Base-by-base conservation (phyloP, 2,329 filamentous ascomycete species). In the Penicillium corylophilum region DNA sequence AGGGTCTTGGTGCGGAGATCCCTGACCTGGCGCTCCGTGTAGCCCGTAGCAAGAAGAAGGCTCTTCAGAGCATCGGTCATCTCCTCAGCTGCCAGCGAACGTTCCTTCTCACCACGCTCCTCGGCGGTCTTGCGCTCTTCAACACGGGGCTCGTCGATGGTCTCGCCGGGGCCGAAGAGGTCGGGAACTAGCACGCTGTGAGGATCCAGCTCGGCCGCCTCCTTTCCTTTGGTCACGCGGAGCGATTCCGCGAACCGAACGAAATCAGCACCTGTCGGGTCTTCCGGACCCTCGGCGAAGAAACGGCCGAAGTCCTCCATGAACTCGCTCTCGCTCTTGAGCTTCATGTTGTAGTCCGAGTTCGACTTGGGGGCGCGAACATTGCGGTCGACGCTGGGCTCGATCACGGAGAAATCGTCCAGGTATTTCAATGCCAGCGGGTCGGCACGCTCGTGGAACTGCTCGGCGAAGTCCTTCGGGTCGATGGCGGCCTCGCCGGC, bases 401-500 rank as follows among this genome's bases (percentile, higher is more conserved):
- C 83, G 57, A 93, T 81, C 51, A 82, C 81, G 53, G 87, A 83
- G 65, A 96, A 88, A 71, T 95, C 90, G 69, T 96, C 91, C 49
- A 93, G 75, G 71, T 95, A 94, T 55, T 83, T 78, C 44, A 92
- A 76, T 47, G 79, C 78, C 78, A 89, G 88, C 8, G 85, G 81
- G 68, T 95, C 91, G 48, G 77, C 80, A 55, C 90, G 85, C 62
- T 89, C 72, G 39, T 83, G 80, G 59, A 86, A 89, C 74, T 94
- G 88, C 29, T 83, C 78, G 38, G 86, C 79, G 67, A 96, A 69
- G 71, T 97, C 90, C 59, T 84, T 78, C 9, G 86, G 77, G 66
- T 88, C 81, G 69, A 96, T 85, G 60, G 88, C 84, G 55, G 81
- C 76, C 74, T 96, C 92, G 63, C 87, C 91, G 43, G 88, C 88